Base-by-base conservation (phyloP, 306 rosid genomes). In the Prunus padus region DNA sequence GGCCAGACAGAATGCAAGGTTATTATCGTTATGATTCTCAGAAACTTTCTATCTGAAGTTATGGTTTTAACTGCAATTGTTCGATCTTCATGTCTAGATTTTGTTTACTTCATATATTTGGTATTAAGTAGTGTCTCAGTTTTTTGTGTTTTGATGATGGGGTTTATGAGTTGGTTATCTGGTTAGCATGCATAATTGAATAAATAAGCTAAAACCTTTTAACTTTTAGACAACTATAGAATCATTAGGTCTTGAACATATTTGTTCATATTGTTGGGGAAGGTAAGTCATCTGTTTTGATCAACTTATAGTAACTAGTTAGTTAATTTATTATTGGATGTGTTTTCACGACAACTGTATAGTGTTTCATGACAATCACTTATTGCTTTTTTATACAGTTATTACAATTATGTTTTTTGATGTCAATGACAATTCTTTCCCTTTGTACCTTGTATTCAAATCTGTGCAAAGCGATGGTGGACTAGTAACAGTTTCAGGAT, bases 1-100 rank as follows among this genome's bases (percentile, higher is more conserved):
- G 42, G 88, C 73, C 87, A 68, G 80, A 74, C 86, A 28, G 97
- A 92, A 79, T 92, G 93, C 98, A 95, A 95, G 97, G 99, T 96
- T 75, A 67, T 70, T 71, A 45, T 77, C 73, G 20, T 76, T 71
- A 50, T 75, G 67, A 76, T 76, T 61, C 62, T 82, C 75, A 76
- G 50, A 37, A 26, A 69, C 46, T 77, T 77, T 37, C 42, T 37
- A 37, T 37, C 42, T 37, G 42, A 37, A 37, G 42, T 37, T 81
- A 28, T 19, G 28, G 55, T 65, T 59, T 69, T 37, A 52, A 23
- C 56, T 61, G 42, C 56, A 54, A 49, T 59, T 64, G 11, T 54
- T 45, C 67, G 47, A 56, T 56, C 50, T 11, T 15, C 31, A 64
- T 64, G 37, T 64, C 51, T 28, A 22, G 14, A 45, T 13, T 62